Evolutionary conservation across 371 early-diverging fungal genomes (phyloP).

Genomic region (Mortierella sp.): DNA sequence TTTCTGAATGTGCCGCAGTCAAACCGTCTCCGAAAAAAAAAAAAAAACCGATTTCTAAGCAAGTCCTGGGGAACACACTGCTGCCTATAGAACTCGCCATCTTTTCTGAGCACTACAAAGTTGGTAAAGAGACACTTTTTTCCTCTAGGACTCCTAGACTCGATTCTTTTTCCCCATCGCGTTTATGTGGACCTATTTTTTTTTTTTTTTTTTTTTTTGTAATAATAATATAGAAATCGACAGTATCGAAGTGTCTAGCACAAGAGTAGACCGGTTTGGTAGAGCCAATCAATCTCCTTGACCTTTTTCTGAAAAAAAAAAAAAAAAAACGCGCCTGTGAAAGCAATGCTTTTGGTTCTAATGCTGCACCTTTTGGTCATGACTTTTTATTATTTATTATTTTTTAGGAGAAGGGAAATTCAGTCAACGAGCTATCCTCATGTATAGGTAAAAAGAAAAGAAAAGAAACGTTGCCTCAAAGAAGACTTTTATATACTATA

Average conservation of each 20-base stretch:
- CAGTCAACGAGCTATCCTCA: conserved; percentile 58
- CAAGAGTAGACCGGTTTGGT: conserved; percentile 68
- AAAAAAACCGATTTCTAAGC: too few relatives aligned
- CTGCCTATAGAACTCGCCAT: conserved; percentile 60
- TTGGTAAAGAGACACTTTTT: conserved; percentile 55
- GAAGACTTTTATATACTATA: too few relatives aligned
- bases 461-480: not conserved
- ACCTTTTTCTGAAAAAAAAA: not conserved
- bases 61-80: too few relatives aligned
- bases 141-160: not conserved
- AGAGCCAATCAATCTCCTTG: not conserved
- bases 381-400: not conserved
- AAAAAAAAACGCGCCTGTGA: not conserved
- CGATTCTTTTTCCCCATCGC: not conserved
- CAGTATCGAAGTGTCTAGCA: conserved; percentile 70
- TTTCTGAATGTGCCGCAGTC: conserved; percentile 1
- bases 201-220: not conserved
- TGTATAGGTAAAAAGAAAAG: conserved; percentile 55
- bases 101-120: conserved; percentile 60
- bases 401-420: conserved; percentile 61
- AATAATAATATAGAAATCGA: conserved; percentile 62
- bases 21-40: too few relatives aligned
- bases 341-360: not conserved
- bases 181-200: not conserved
- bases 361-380: not conserved